Base-by-base conservation (phyloP, 2,329 filamentous ascomycete species). In the Stylonectria norvegica region DNA sequence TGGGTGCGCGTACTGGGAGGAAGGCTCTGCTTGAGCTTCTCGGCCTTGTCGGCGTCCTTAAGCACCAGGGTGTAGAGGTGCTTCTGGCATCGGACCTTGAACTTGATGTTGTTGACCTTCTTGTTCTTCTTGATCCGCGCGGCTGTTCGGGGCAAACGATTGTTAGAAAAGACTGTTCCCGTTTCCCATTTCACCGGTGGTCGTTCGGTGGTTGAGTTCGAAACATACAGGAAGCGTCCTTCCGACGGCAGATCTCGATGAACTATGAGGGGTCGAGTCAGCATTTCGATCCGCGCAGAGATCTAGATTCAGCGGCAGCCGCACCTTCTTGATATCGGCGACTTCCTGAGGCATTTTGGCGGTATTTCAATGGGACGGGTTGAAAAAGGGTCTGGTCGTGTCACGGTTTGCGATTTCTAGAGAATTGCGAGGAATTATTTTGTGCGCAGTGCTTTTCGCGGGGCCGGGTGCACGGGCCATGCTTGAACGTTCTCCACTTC, bases 191-290 rank as follows among this genome's bases (percentile, higher is more conserved):
- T 42, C 27, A 49, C 19, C 38, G 19, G 40, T 38, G 32, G 25
- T 36, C 12, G 15, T 34, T 30, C 27, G 30, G 22, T 30, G 35
- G 10, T 32, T 28, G 28, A 35, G 38, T 34, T 47, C 37, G 45
- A 56, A 57, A 90, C 89, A 67, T 87, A 98, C 93, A 95, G 70
- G 87, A 94, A 71, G 93, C 93, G 84, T 98, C 94, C 81, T 95
- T 95, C 73, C 93, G 87, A 76, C 91, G 86, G 85, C 88, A 95
- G 83, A 98, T 95, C 86, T 97, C 93, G 74, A 98, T 95, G 88
- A 98, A 98, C 82, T 95, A 71, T n/a, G 70, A 44, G 42, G 43
- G 19, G 17, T 9, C n/a, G 14, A 25, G 58, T 66, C 52, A 68
- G 64, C 59, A 47, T 42, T 50, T 51, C 34, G 30, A 10, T 15